These are phyloP conservation scores for Trebouxia sp. DNA, from an alignment of 139 green algal species.

Conservation along the genomic window DNA sequence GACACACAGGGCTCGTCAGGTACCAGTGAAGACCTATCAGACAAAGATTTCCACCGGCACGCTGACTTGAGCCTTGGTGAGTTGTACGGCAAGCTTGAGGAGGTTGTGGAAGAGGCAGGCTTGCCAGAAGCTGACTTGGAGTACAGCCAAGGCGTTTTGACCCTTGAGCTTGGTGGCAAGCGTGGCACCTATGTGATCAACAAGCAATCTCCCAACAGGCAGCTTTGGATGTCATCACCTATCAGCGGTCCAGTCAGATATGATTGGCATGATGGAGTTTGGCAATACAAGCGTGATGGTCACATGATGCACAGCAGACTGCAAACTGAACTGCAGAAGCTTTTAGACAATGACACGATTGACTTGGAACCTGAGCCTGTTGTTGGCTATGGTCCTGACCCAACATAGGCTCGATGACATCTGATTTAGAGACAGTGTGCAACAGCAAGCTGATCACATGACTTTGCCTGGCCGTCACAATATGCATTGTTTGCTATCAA, in stretches of 20 bases:
- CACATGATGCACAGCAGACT: constrained; percentile 69
- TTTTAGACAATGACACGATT: constrained; percentile 29
- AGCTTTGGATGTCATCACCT: constrained; percentile 97
- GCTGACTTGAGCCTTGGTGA: constrained; percentile 61
- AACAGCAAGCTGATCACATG: neutral
- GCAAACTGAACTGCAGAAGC: constrained; percentile 56
- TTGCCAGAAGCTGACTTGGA: constrained; percentile 36
- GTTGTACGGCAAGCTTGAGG: constrained; percentile 69
- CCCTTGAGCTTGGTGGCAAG: constrained; percentile 64
- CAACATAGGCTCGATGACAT: neutral
- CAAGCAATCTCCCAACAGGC: constrained; percentile 96
- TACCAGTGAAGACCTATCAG: constrained; percentile 28
- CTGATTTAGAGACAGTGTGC: neutral
- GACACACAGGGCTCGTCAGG: constrained; percentile 9
- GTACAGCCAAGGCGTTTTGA: constrained; percentile 78
- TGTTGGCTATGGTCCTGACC: constrained; percentile 7
- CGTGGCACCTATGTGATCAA: constrained; percentile 96
- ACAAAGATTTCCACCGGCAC: constrained; percentile 60
- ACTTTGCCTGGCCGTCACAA: too few species aligned
- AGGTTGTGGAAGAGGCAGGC: constrained; percentile 57
- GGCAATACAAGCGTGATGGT: constrained; percentile 77
- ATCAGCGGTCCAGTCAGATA: constrained; percentile 71
- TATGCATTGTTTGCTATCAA: too few species aligned
- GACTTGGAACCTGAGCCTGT: constrained; percentile 21
- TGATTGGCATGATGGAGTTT: constrained; percentile 59